Evolutionary conservation across 352 stramenopile species (phyloP).

Genomic region (Phytophthora brassicae): DNA sequence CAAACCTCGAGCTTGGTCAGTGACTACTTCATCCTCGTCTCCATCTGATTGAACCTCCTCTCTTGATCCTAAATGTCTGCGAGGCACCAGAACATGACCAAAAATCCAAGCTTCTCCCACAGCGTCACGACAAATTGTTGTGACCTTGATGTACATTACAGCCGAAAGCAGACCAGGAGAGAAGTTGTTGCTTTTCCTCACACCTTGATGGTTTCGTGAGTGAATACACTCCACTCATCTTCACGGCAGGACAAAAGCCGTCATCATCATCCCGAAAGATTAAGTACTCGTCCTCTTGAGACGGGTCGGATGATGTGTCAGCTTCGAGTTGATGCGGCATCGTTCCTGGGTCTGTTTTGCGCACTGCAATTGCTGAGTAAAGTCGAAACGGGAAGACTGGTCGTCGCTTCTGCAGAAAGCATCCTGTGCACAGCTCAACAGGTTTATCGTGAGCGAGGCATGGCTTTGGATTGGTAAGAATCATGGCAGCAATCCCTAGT

Average conservation of each 20-base stretch:
- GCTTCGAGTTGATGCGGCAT: conserved; percentile 28
- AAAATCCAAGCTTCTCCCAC: conserved; percentile 34
- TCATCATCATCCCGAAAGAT: conserved; percentile 35
- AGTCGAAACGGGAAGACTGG: conserved; percentile 32
- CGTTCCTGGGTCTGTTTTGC: conserved; percentile 10
- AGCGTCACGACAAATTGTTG: conserved; percentile 32
- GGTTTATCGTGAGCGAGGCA: conserved; percentile 33
- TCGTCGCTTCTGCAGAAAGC: conserved; percentile 27
- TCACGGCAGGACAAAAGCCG: conserved; percentile 36
- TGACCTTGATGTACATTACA: conserved; percentile 27
- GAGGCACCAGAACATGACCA: conserved; percentile 20
- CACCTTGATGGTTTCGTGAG: conserved; percentile 9
- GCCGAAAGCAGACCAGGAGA: conserved; percentile 25
- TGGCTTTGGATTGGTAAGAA: conserved; percentile 8
- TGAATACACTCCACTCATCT: conserved; percentile 35
- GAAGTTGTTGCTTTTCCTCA: conserved; percentile 11
- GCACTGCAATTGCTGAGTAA: conserved; percentile 26
- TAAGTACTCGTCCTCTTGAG: conserved; percentile 24
- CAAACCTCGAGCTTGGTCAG: conserved; percentile 19
- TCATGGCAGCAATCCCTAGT: conserved; percentile 23
- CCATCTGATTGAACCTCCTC: no score
- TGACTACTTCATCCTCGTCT: conserved; percentile 28
- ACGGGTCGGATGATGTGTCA: not conserved
- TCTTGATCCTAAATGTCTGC: conserved; percentile 5
- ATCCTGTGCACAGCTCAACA: conserved; percentile 24